Evolutionary conservation across 768 basidiomycete species (phyloP), one percentile per base, ranked within the genome.

Genomic region (Tylopilus balloui): DNA sequence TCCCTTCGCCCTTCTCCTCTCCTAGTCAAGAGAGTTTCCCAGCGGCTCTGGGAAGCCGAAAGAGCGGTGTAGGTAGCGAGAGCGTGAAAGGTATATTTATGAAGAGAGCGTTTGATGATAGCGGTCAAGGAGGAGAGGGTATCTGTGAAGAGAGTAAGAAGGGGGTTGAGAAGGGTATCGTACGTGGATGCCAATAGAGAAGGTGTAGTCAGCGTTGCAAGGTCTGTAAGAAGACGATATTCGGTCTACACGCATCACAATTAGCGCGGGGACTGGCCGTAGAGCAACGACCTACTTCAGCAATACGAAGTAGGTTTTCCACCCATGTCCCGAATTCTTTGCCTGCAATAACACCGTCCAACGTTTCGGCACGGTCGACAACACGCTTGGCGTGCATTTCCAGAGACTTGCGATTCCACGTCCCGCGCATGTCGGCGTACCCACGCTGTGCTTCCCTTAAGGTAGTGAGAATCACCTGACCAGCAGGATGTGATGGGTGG

Each of bases 361-460:
- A 71, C 0, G 77, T 84, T 49, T 88, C 86, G 1, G 84, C 81
- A 12, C 86, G 70, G 28, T 87, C 86, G 1, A 89, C 70, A 9
- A 85, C 72, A 9, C 86, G 73, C 56, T 83, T 84, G 3, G 79
- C 86, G 55, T 83, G 81, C 7, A 73, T 73, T 58, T 92, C 90
- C 19, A 91, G 64, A 45, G 87, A 86, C 59, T 84, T 88, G 52
- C 77, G 77, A 35, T 73, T 76, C 90, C 90, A 92, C 12, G 72
- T 75, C 11, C 88, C 88, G 23, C 90, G 78, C 88, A 92, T 92
- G 55, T 91, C 88, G 0, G 87, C 89, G 53, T 88, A 91, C 1
- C 89, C 89, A 47, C 76, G 75, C 66, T 89, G 88, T 6, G 88
- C 87, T 17, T 92, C 89, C 58, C 75, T 80, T 8, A 92, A 65